phyloP scores from a whole-genome alignment of 495 filamentous ascomycete genomes.

The Xylaria scruposa region DNA sequence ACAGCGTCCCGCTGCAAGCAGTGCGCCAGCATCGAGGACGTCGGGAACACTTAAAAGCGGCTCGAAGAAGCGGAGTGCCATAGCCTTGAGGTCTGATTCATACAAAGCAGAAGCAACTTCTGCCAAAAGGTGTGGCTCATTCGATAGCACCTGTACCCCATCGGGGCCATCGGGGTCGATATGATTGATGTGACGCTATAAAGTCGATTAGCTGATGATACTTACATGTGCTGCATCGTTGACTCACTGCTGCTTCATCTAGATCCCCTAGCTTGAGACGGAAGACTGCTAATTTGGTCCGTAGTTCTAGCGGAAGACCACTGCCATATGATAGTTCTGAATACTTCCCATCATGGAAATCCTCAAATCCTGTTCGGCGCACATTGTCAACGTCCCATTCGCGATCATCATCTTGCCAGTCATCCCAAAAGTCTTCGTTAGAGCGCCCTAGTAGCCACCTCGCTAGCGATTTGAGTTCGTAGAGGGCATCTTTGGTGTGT shows the following conservation, averaged over 20 bases:
- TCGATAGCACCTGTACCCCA: slow-evolving; percentile 28
- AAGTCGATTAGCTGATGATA: slow-evolving; percentile 21
- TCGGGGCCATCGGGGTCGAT: slow-evolving; percentile 34
- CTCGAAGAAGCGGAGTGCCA: slow-evolving; percentile 78
- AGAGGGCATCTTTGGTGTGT: slow-evolving; percentile 67
- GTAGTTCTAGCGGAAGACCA: slow-evolving; percentile 80
- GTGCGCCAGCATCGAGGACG: slow-evolving; percentile 66
- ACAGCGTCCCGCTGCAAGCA: slow-evolving; percentile 76
- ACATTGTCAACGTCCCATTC: slow-evolving; percentile 86
- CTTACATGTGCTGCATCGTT: neutral
- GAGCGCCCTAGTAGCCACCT: slow-evolving; percentile 83
- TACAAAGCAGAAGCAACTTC: slow-evolving; percentile 43
- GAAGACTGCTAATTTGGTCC: slow-evolving; percentile 85
- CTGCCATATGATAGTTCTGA: slow-evolving; percentile 69
- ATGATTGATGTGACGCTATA: slow-evolving; percentile 42
- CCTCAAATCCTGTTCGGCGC: slow-evolving; percentile 65
- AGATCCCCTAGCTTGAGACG: slow-evolving; percentile 72
- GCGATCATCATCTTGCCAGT: slow-evolving; percentile 77
- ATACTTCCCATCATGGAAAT: slow-evolving; percentile 61
- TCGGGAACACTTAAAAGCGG: slow-evolving; percentile 65
- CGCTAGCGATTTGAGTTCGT: slow-evolving; percentile 69
- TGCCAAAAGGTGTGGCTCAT: slow-evolving; percentile 36
- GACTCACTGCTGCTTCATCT: slow-evolving; percentile 76
- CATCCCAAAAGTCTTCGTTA: slow-evolving; percentile 80
- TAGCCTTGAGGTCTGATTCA: slow-evolving; percentile 58